Conservation (phyloP, 1,284 basidiomycete species). For the Rhodotorula sp. region DNA sequence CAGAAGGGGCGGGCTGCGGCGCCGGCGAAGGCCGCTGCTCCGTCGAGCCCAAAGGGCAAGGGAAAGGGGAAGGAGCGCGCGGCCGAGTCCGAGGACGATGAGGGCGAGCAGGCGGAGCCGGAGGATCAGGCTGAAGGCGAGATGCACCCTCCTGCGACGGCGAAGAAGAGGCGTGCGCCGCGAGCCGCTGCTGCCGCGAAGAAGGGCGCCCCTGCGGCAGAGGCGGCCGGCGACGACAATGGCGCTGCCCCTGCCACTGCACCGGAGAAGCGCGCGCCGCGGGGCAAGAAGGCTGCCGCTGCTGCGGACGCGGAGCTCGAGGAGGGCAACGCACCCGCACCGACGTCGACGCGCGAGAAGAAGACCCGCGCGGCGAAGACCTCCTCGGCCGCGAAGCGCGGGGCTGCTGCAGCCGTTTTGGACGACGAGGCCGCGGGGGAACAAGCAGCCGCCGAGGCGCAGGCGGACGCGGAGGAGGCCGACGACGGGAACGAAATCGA, state of each 20-base stretch:
- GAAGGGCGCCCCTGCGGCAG: too few relatives aligned
- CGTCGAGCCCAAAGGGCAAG: constrained; percentile 4
- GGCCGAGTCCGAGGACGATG: too few relatives aligned
- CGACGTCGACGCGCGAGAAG: neutral
- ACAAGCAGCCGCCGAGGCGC: too few relatives aligned
- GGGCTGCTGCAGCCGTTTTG: too few relatives aligned
- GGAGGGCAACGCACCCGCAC: neutral
- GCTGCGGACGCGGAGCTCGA: neutral
- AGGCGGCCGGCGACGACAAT: too few relatives aligned
- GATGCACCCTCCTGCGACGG: neutral
- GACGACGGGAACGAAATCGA: neutral
- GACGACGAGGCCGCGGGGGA: too few relatives aligned
- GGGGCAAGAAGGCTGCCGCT: neutral
- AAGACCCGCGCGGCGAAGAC: neutral
- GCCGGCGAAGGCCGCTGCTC: neutral
- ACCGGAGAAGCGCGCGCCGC: neutral
- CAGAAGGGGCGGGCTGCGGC: neutral
- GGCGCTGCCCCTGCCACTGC: neutral
- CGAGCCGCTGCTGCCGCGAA: too few relatives aligned
- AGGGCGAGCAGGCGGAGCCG: neutral
- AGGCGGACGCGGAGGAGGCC: neutral
- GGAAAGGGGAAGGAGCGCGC: neutral
- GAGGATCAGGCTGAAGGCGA: neutral
- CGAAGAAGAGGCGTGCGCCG: neutral
- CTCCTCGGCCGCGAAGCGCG: too few relatives aligned